These are phyloP conservation scores for Blechomonas ayalai DNA, from an alignment of 208 protist genomes.

Conservation along the genomic window DNA sequence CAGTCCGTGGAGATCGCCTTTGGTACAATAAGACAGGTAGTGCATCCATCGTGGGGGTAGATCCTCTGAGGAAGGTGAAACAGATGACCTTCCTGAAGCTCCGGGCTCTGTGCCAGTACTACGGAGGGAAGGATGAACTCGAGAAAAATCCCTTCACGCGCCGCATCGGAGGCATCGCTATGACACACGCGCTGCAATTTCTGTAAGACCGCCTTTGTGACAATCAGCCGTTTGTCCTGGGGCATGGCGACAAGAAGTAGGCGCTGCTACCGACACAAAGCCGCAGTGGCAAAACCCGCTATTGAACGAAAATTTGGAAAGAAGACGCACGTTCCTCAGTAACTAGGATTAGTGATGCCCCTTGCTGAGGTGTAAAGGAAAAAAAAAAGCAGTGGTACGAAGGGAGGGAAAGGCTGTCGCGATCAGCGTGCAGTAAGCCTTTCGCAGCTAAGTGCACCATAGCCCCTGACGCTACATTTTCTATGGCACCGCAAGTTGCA, in stretches of 20 bases:
- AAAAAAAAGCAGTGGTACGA: too few species aligned
- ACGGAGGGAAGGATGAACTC: constrained; percentile 61
- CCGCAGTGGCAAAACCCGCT: constrained; percentile 4
- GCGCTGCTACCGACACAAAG: neutral
- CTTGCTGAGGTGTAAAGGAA: too few species aligned
- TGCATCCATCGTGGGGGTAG: constrained; percentile 51
- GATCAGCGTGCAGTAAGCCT: too few species aligned
- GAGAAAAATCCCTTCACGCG: constrained; percentile 58
- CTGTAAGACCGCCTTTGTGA: constrained; percentile 78
- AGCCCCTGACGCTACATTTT: too few species aligned
- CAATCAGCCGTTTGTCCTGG: constrained; percentile 82
- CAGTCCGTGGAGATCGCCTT: constrained; percentile 62
- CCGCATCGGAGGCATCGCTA: constrained; percentile 10
- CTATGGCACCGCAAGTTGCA: too few species aligned
- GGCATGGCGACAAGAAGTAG: constrained; percentile 36
- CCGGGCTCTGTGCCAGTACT: constrained; percentile 50
- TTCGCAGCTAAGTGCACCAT: too few species aligned
- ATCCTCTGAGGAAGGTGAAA: constrained; percentile 57
- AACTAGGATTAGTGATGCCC: too few species aligned
- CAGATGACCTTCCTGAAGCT: constrained; percentile 27
- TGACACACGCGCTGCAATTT: constrained; percentile 63
- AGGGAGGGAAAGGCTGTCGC: too few species aligned
- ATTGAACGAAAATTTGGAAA: neutral
- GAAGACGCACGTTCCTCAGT: too few species aligned
- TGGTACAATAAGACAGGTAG: constrained; percentile 75